Base-by-base conservation (phyloP, 2,329 filamentous ascomycete genomes). In the Teratosphaeria nubilosa region DNA sequence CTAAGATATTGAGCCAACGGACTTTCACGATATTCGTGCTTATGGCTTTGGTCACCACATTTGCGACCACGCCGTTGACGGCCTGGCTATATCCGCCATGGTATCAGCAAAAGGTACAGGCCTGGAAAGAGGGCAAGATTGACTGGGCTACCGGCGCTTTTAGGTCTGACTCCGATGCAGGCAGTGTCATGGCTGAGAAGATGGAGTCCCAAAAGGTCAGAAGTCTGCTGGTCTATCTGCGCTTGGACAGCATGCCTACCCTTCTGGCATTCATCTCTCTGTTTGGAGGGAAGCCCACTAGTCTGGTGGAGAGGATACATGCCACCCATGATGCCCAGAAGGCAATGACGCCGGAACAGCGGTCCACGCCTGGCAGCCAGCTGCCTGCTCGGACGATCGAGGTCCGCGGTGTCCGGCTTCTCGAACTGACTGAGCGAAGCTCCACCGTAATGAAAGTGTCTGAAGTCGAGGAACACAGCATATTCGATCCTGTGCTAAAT, bases 21-120 rank as follows among this genome's bases (percentile, higher is more conserved):
- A 95, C 90, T 0, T 96, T 96, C 67, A 95, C 91, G 56, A 95
- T 96, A 57, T 95, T 96, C 65, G 90, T 96, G 24, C 88, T 96
- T 68, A 96, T 96, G 91, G 91, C 91, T 9, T 77, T 95, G 1
- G 78, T 95, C 32, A 95, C 90, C 0, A 96, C 91, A 0, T 90
- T 96, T 59, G 75, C 84, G 0, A 95, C 91, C 0, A 91, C 91
- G 0, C 91, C 91, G 0, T 74, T 95, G 48, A 88, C 87, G 1
- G 80, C 82, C 13, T 78, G 77, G 56, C 77, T 95, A 6, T 96
- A 95, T 63, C 91, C 91, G 1, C 80, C 82, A 3, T 87, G 80
- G 82, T 90, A 91, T 65, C 86, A 87, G 69, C 81, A 82, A 73
- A 90, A 90, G 72, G 77, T 89, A 2, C 83, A 85, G 50, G 78